Base-by-base conservation (phyloP, 2,329 filamentous ascomycete species). In the Colletotrichum sp. region DNA sequence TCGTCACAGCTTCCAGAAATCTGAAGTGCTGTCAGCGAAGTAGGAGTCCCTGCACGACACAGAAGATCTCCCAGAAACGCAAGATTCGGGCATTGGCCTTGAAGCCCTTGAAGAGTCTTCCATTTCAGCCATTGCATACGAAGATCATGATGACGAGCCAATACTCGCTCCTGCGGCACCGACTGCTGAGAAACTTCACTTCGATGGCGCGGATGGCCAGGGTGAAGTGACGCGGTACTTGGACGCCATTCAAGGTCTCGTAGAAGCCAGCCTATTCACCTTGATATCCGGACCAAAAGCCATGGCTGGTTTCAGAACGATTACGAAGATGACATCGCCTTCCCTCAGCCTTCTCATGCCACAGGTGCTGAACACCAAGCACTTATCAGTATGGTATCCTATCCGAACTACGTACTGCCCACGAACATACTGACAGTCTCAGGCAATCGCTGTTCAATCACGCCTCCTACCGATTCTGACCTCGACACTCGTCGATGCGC, bases 401-500 rank as follows among this genome's bases (percentile, higher is more conserved):
- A 18, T 6, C 18, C 28, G 57, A 13, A 58, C 7, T 18, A 21
- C 21, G 36, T 16, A 18, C 18, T 16, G 30, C 48, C 24, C n/a
- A 58, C 10, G 10, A 4, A 38, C 10, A n/a, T 28, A 38, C 63
- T 66, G 30, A 66, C 26, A 66, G 16, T 8, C 21, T 10, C 24
- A 68, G 66, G 66, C n/a, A 28, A 38, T 68, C 15, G 66, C 48
- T 60, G 24, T 52, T 78, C 78, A 30, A 77, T 82, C 21, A 74
- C 74, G n/a, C 79, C 83, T 55, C 74, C 76, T 5, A 68, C 86
- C 34, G 71, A 81, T 48, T 57, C 84, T 16, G 71, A 69, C 10
- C 84, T 84, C 58, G 78, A 83, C 13, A 67, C 65, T 12, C 79
- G 78, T 16, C 74, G 83, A 26, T n/a, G 38, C 52, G 24, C 24